Base-by-base conservation (phyloP, 176 grass and related monocot species). In the Musa acuminata region DNA sequence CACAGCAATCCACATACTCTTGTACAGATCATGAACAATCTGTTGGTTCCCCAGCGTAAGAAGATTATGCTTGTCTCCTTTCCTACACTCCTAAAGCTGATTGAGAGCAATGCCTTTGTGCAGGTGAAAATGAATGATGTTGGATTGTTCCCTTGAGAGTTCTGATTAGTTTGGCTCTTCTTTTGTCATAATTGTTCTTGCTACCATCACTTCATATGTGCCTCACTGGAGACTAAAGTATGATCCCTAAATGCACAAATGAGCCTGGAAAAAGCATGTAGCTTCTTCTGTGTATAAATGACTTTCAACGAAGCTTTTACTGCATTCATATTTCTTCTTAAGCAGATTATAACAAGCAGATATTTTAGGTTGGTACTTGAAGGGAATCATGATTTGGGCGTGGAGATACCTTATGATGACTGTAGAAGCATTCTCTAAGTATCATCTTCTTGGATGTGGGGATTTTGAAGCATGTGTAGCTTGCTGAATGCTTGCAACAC, bases 11-110 rank as follows among this genome's bases (percentile, higher is more conserved):
- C 4, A 73, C 8, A 75, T 75, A 48, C 9, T 29, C 53, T 24
- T 88, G 84, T 92, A 86, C 79, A 82, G 78, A 80, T 26, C 22
- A 53, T 53, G 81, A 83, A 76, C 60, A 62, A 51, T 20, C 59
- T 51, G 83, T 82, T 66, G 79, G 67, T 65, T 82, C 53, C 62
- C 64, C 43, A 63, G 14, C 5, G 5, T 9, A 6, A 27, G 72
- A 51, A 16, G 9, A 59, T 11, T 11, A n/a, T 60, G 53, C 3
- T 43, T 60, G 12, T 58, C 23, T 59, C 13, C 1, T 58, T 35
- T 19, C 26, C 54, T 75, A 20, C 26, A 35, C 14, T 58, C 17
- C 8, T 58, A 75, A 75, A 58, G 72, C 24, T 75, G 53, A 57
- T 52, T 12, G 72, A 35, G 52, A 57, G 51, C 21, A 74, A 23